These are phyloP conservation scores for Podila epicladia DNA, from an alignment of 192 early-diverging fungal species.

Conservation along the genomic window DNA sequence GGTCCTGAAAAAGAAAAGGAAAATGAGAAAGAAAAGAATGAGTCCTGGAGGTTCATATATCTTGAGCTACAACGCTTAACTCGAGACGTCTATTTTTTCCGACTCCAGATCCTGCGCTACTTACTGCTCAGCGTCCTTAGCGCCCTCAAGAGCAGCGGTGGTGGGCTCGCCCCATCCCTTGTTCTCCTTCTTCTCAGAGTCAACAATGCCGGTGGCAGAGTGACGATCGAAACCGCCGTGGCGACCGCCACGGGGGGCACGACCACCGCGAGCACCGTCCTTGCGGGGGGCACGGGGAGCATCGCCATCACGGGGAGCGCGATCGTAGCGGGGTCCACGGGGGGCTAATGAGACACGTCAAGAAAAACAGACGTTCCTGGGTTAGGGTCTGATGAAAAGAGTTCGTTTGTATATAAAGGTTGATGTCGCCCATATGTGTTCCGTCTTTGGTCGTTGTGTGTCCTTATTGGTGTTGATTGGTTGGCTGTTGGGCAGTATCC, in stretches of 20 bases:
- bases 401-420: too few species aligned
- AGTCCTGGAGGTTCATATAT: slow-evolving; percentile 6
- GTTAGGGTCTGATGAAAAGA: not conserved
- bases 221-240: slow-evolving; percentile 86
- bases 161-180: slow-evolving; percentile 83
- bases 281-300: slow-evolving; percentile 51
- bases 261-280: slow-evolving; percentile 57
- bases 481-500: too few species aligned
- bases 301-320: slow-evolving; percentile 49
- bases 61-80: not conserved
- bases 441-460: too few species aligned
- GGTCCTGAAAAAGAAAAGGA: not conserved
- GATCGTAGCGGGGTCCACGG: slow-evolving; percentile 50
- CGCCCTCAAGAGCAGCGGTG: slow-evolving; percentile 63
- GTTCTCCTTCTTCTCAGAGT: slow-evolving; percentile 94
- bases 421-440: too few species aligned
- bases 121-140: slow-evolving; percentile 63
- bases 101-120: slow-evolving; percentile 4
- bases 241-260: slow-evolving; percentile 56
- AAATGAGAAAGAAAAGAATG: slow-evolving; percentile 3
- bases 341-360: slow-evolving; percentile 19
- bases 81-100: not conserved
- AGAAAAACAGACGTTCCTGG: not conserved
- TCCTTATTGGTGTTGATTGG: too few species aligned
- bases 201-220: slow-evolving; percentile 76